A percentile compares a stretch with the other conserved stretches of the same genome.
These are phyloP conservation scores for Penicillium palitans DNA, from an alignment of 2,329 filamentous ascomycete genomes.

Conservation along the genomic window DNA sequence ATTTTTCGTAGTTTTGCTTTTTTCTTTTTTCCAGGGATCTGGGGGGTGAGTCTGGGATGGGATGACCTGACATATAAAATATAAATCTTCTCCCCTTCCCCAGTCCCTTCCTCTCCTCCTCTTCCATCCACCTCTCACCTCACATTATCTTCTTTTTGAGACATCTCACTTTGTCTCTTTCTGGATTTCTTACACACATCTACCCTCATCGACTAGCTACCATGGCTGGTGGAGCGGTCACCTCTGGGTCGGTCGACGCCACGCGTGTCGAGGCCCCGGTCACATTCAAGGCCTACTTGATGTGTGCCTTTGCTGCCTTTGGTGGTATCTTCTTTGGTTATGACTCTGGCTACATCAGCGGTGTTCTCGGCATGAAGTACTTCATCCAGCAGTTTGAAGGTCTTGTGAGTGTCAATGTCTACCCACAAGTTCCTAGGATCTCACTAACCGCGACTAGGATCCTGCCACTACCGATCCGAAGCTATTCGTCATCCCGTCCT, in stretches of 20 bases:
- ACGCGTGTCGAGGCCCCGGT: constrained; percentile 59
- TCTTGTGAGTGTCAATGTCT: constrained; percentile 27
- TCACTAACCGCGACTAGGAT: constrained; percentile 15
- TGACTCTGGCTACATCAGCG: constrained; percentile 58
- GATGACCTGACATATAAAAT: neutral
- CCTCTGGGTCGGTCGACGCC: constrained; percentile 48
- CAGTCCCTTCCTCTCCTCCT: neutral
- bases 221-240: constrained; percentile 30
- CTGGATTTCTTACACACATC: neutral
- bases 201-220: constrained; percentile 3
- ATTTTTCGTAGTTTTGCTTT: neutral
- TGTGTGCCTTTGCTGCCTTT: constrained; percentile 62
- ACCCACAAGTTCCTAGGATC: neutral
- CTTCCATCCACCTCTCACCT: neutral
- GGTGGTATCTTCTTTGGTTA: constrained; percentile 63
- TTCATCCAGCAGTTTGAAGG: constrained; percentile 47
- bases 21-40: neutral
- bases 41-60: neutral
- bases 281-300: constrained; percentile 59
- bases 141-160: neutral
- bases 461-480: constrained; percentile 29
- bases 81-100: constrained; percentile 1
- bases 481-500: constrained; percentile 48
- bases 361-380: constrained; percentile 53
- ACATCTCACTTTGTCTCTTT: neutral